Base-by-base conservation (phyloP, 495 filamentous ascomycete species). In the Pseudomonodictys pantanalensis region DNA sequence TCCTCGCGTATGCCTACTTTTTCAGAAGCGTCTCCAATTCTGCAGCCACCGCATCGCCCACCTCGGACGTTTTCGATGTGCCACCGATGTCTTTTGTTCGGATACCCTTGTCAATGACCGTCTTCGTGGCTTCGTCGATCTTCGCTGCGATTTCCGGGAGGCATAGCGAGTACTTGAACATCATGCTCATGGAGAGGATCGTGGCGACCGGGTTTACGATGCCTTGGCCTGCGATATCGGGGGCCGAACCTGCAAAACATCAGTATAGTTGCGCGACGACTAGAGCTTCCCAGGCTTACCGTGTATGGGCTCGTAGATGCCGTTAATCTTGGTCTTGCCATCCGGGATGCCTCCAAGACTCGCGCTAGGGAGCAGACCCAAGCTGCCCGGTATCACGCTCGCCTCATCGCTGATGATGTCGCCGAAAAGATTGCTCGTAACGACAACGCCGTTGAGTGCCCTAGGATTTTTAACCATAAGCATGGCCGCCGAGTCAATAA, bases 241-340 rank as follows among this genome's bases (percentile, higher is more conserved):
- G 86, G 9, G 85, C 86, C 45, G 83, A 87, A 35, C 85, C 76
- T 78, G 44, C 23, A 26, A 22, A 32, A 6, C 1, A 20, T 56
- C 12, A 52, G 47, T n/a, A 39, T 9, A 4, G 17, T 12, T 32
- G 30, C 43, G 10, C 26, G 15, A 24, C 23, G 26, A 42, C 22
- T 25, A 44, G 17, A 39, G 8, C 11, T 38, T n/a, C 20, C 22
- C 12, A 17, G 1, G 68, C 82, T 67, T 75, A 89, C 92, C 95
- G 72, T 98, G 95, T 65, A 97, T 97, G 29, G 95, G 95, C 80
- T 97, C 93, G 71, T 97, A 98, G 67, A 98, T 96, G 66, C 93
- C 87, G 64, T 88, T 89, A 60, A 86, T 85, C 67, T 76, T 82
- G 39, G 77, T 76, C 76, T 86, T 86, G 12, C 83, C 85, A 76